Percentiles rank a stretch among this genome's conserved stretches.
phyloP scores from a whole-genome alignment of 768 basidiomycete genomes.

The Tephrocybe sp. region DNA sequence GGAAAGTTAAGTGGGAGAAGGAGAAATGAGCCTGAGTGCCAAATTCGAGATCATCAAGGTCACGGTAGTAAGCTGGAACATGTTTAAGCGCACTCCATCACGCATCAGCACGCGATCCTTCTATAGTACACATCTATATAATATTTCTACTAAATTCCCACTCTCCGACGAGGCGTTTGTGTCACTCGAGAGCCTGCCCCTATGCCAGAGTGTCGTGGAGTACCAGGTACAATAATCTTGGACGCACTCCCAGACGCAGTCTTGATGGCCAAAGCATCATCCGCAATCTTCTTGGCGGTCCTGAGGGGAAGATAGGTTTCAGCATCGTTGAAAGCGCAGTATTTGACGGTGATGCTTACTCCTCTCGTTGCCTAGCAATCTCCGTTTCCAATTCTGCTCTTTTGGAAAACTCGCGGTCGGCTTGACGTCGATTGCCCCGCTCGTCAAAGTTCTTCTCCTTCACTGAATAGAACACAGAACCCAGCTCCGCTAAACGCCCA shows the following conservation, averaged over 20 bases:
- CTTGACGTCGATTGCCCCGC: constrained; percentile 68
- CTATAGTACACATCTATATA: constrained; percentile 3
- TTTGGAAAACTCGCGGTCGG: constrained; percentile 90
- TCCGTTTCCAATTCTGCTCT: constrained; percentile 90
- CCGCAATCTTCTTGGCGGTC: constrained; percentile 58
- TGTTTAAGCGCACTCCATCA: neutral
- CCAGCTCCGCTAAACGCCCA: constrained; percentile 74
- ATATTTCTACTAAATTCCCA: constrained; percentile 55
- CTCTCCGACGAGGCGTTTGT: constrained; percentile 74
- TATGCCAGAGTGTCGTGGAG: constrained; percentile 70
- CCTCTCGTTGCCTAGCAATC: constrained; percentile 83
- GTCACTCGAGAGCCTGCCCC: constrained; percentile 62
- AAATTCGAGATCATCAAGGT: neutral
- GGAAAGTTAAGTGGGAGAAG: neutral
- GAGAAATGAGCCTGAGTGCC: neutral
- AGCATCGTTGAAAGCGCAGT: neutral
- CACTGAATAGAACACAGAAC: constrained; percentile 96
- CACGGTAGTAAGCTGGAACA: neutral
- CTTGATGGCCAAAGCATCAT: constrained; percentile 59
- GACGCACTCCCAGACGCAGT: constrained; percentile 51
- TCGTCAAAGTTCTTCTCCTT: constrained; percentile 98
- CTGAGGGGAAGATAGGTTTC: constrained; percentile 32
- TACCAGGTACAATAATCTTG: constrained; percentile 78
- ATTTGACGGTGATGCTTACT: constrained; percentile 41
- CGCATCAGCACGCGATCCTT: neutral